Percentiles rank a stretch among this genome's conserved stretches.
phyloP scores from a whole-genome alignment of 371 early-diverging fungal species.

The Syncephalastrum racemosum region DNA sequence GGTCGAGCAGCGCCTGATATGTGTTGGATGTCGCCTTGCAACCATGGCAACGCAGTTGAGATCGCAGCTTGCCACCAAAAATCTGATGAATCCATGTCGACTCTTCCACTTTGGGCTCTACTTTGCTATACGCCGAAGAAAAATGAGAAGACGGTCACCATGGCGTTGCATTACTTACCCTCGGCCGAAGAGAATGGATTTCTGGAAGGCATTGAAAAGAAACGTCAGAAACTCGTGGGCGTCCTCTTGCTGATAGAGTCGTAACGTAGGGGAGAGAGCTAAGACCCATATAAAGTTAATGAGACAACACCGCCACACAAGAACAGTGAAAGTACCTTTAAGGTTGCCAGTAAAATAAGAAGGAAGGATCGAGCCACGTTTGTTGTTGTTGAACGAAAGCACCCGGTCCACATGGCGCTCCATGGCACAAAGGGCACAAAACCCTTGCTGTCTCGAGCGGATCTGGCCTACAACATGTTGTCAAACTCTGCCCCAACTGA shows the following conservation, averaged over 20 bases:
- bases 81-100: conserved; percentile 75
- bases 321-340: conserved; percentile 37
- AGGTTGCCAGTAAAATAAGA: conserved; percentile 69
- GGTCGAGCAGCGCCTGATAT: conserved; percentile 73
- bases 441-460: conserved; percentile 37
- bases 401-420: conserved; percentile 54
- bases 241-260: conserved; percentile 86
- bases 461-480: not conserved
- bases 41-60: conserved; percentile 70
- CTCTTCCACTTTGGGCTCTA: conserved; percentile 69
- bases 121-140: conserved; percentile 48
- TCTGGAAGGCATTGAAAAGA: conserved; percentile 61
- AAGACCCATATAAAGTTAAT: conserved; percentile 1
- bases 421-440: conserved; percentile 66
- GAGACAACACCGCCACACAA: not conserved
- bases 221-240: conserved; percentile 87
- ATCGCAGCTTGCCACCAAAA: conserved; percentile 84
- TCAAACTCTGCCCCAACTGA: not conserved
- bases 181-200: conserved; percentile 19
- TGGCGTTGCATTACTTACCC: conserved; percentile 23
- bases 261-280: conserved; percentile 75
- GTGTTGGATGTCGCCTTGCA: conserved; percentile 81
- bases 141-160: conserved; percentile 6
- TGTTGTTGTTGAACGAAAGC: conserved; percentile 24
- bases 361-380: conserved; percentile 58